These are phyloP conservation scores for Lachnellula willkommii DNA, from an alignment of 2,329 filamentous ascomycete genomes.

Conservation along the genomic window DNA sequence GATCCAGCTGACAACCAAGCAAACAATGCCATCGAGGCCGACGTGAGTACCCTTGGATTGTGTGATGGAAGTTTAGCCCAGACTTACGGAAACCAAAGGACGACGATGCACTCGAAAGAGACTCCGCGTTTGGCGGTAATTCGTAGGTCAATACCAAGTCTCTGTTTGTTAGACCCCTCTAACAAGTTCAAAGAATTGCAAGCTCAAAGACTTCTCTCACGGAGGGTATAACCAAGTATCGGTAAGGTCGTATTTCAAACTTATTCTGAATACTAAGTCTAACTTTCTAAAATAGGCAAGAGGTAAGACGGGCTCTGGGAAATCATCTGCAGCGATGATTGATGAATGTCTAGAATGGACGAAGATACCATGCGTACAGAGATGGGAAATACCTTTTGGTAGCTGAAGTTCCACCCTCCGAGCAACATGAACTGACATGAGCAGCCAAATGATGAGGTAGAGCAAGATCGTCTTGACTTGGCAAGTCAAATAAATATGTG, in stretches of 20 bases:
- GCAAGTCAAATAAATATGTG: neutral
- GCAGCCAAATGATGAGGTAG: conserved; percentile 23
- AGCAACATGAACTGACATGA: neutral
- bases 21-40: neutral
- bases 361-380: conserved; percentile 21
- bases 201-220: conserved; percentile 4
- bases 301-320: conserved; percentile 1
- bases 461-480: conserved; percentile 27
- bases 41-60: neutral
- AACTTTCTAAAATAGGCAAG: conserved; percentile 2
- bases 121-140: conserved; percentile 10
- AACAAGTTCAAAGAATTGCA: neutral
- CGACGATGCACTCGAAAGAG: conserved; percentile 1
- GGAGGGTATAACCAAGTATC: conserved; percentile 7
- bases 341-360: conserved; percentile 12
- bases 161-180: neutral
- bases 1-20: neutral
- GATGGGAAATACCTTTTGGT: conserved; percentile 22
- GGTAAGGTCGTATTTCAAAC: neutral
- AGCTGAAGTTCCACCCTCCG: neutral
- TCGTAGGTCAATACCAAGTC: conserved; percentile 1
- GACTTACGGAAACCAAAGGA: neutral
- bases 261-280: neutral
- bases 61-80: neutral
- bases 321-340: neutral